phyloP scores from a whole-genome alignment of 805 yeast species.

The Ogataea angusta region DNA sequence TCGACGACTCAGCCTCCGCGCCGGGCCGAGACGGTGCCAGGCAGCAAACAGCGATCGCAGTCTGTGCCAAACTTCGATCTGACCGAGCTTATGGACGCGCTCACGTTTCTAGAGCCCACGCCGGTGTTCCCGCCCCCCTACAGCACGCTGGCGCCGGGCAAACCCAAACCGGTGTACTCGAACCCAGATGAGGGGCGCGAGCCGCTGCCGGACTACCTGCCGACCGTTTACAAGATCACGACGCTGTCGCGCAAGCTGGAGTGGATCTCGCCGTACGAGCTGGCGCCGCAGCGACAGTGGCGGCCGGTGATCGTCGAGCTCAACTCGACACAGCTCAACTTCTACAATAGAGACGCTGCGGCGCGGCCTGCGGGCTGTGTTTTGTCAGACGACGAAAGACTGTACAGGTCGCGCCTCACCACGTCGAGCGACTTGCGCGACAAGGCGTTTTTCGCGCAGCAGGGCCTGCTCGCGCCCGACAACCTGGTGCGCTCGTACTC shows the following conservation, averaged over 20 bases:
- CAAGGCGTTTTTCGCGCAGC: constrained; percentile 17
- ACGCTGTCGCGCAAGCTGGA: constrained; percentile 64
- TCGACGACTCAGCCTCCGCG: constrained; percentile 6
- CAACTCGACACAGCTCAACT: constrained; percentile 81
- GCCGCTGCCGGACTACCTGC: constrained; percentile 58
- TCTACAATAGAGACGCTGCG: constrained; percentile 45
- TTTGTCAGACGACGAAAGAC: constrained; percentile 5
- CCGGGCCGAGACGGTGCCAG: neutral
- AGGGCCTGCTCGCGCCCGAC: constrained; percentile 29
- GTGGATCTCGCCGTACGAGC: constrained; percentile 74
- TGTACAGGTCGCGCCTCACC: constrained; percentile 29
- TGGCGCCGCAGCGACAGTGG: constrained; percentile 70
- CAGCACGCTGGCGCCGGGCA: constrained; percentile 34
- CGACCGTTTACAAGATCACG: constrained; percentile 62
- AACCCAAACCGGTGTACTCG: constrained; percentile 34
- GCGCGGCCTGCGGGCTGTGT: neutral
- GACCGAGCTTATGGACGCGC: constrained; percentile 1
- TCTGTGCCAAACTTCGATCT: constrained; percentile 3
- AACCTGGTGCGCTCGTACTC: constrained; percentile 64
- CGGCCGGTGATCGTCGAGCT: constrained; percentile 62
- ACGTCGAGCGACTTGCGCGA: constrained; percentile 28
- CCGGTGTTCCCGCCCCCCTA: constrained; percentile 41
- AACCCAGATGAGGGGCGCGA: constrained; percentile 35
- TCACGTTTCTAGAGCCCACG: constrained; percentile 31
- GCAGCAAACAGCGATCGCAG: constrained; percentile 6